Evolutionary conservation across 2,329 filamentous ascomycete genomes (phyloP).

Genomic region (Fonsecaea nubica): DNA sequence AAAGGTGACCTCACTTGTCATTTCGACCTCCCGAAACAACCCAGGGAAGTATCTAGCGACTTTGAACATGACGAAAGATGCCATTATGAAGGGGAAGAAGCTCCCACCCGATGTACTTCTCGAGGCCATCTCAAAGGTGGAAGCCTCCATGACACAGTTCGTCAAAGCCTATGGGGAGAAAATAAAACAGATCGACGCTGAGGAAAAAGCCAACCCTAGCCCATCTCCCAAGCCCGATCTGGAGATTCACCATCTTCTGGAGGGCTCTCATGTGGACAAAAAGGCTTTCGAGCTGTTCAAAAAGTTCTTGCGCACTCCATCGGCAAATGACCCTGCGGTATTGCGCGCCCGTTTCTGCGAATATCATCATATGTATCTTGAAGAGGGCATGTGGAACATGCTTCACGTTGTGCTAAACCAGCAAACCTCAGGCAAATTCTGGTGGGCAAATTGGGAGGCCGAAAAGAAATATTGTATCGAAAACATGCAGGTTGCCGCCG

Average conservation of each 20-base stretch:
- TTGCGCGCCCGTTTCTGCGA: constrained; percentile 17
- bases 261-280: constrained; percentile 9
- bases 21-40: constrained; percentile 28
- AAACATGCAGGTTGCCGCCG: constrained; percentile 24
- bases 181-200: constrained; percentile 13
- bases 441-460: constrained; percentile 24
- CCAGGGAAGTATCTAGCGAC: constrained; percentile 31
- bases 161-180: constrained; percentile 28
- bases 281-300: constrained; percentile 18
- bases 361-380: constrained; percentile 25
- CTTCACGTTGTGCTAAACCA: constrained; percentile 22
- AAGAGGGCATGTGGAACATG: constrained; percentile 32
- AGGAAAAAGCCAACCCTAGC: constrained; percentile 6
- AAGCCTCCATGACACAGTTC: constrained; percentile 33
- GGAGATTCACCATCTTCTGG: constrained; percentile 12
- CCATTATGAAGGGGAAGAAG: constrained; percentile 14
- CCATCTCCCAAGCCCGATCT: neutral
- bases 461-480: constrained; percentile 28
- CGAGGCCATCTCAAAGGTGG: constrained; percentile 30
- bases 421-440: constrained; percentile 20
- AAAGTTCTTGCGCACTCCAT: constrained; percentile 19
- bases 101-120: constrained; percentile 17
- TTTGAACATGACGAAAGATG: constrained; percentile 23
- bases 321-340: constrained; percentile 7
- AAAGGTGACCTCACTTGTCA: constrained; percentile 33